phyloP scores from a whole-genome alignment of 2,329 filamentous ascomycete species.

The Colletotrichum musicola region DNA sequence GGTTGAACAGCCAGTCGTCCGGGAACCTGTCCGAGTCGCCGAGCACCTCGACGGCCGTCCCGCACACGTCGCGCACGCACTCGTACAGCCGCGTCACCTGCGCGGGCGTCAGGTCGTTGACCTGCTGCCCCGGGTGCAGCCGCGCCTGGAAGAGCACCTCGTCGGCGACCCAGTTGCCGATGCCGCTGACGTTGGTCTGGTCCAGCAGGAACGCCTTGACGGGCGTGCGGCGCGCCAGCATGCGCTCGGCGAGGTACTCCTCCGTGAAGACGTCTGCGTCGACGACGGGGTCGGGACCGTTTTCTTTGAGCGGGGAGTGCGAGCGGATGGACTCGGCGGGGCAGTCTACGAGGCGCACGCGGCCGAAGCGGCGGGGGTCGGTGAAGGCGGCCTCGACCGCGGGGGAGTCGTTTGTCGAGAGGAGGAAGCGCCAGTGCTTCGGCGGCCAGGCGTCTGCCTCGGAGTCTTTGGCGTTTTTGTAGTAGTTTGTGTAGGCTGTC shows the following conservation, averaged over 20 bases:
- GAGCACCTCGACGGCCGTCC: constrained; percentile 81
- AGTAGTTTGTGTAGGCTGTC: constrained; percentile 85
- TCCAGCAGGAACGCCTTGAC: constrained; percentile 91
- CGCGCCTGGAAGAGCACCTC: constrained; percentile 91
- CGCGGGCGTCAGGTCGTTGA: constrained; percentile 79
- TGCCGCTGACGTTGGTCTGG: constrained; percentile 88
- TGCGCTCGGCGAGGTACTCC: constrained; percentile 78
- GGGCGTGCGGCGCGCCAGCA: constrained; percentile 83
- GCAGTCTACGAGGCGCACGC: constrained; percentile 86
- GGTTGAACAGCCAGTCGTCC: constrained; percentile 86
- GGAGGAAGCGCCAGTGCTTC: constrained; percentile 86
- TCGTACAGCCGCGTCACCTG: constrained; percentile 81
- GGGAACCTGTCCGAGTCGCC: constrained; percentile 89
- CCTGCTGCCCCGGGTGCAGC: constrained; percentile 94
- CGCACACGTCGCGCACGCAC: constrained; percentile 82
- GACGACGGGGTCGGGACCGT: constrained; percentile 91
- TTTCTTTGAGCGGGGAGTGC: constrained; percentile 84
- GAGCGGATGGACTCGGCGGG: constrained; percentile 81
- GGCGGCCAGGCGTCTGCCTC: constrained; percentile 83
- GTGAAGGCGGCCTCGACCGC: constrained; percentile 80
- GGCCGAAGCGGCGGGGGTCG: constrained; percentile 82
- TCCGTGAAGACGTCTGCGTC: constrained; percentile 83
- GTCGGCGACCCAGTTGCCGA: constrained; percentile 98
- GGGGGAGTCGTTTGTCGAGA: constrained; percentile 71
- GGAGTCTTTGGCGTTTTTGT: constrained; percentile 75